Percentiles rank a stretch among this genome's conserved stretches.
These are phyloP conservation scores for Epichloe scottii DNA, from an alignment of 2,329 filamentous ascomycete genomes.

Conservation along the genomic window DNA sequence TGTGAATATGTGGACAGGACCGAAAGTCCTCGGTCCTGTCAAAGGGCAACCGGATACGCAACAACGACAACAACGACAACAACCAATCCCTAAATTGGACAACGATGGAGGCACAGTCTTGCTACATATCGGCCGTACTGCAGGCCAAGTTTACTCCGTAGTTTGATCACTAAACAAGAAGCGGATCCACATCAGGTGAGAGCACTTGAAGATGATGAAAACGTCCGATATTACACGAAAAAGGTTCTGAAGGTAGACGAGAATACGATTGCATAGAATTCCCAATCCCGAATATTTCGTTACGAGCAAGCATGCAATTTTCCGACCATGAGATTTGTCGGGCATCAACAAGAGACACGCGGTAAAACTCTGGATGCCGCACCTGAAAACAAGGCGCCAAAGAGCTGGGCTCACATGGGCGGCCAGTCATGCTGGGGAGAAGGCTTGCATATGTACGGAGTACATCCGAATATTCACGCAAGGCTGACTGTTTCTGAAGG, in stretches of 20 bases:
- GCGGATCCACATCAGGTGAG: not conserved
- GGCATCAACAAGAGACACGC: not conserved
- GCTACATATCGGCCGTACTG: not conserved
- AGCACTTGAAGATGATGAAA: no score
- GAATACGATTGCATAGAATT: not conserved
- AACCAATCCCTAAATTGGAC: not conserved
- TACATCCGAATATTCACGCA: not conserved
- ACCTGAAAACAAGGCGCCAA: not conserved
- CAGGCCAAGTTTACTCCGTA: no score
- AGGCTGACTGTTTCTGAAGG: not conserved
- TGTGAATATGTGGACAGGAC: not conserved
- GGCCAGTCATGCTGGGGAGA: not conserved
- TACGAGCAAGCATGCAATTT: not conserved
- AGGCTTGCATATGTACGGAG: not conserved
- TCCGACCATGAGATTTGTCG: not conserved
- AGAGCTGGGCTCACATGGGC: not conserved
- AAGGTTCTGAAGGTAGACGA: not conserved
- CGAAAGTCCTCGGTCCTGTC: constrained; percentile 8
- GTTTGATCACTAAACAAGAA: not conserved
- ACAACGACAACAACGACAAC: not conserved
- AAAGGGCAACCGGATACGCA: not conserved
- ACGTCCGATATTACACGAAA: not conserved
- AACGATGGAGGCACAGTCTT: not conserved
- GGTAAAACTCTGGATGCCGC: not conserved
- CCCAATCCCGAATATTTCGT: not conserved